phyloP scores from a whole-genome alignment of 2,329 filamentous ascomycete genomes.

The Neodidymelliopsis sp. region DNA sequence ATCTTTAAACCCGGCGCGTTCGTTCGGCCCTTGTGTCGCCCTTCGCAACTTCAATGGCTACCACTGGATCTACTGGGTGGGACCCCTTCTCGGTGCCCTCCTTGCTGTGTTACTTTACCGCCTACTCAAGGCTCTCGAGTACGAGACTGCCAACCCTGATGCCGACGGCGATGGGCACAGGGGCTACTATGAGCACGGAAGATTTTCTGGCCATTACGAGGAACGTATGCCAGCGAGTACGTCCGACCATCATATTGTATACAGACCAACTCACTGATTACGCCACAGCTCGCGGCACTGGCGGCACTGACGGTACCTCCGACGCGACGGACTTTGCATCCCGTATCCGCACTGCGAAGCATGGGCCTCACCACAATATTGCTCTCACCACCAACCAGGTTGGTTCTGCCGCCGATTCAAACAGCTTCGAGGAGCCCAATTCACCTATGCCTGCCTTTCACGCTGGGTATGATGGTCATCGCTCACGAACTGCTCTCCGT shows the following conservation, averaged over 20 bases:
- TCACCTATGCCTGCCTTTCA: constrained; percentile 29
- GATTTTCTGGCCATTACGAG: constrained; percentile 3
- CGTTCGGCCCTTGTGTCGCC: constrained; percentile 58
- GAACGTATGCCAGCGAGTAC: constrained; percentile 18
- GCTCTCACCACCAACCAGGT: constrained; percentile 4
- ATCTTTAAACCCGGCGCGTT: constrained; percentile 58
- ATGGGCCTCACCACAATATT: constrained; percentile 6
- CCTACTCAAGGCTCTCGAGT: constrained; percentile 58
- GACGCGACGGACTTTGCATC: constrained; percentile 26
- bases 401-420: background rate
- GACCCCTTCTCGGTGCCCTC: constrained; percentile 55
- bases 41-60: constrained; percentile 52
- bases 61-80: constrained; percentile 63
- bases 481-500: constrained; percentile 17
- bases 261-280: constrained; percentile 21
- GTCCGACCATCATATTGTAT: constrained; percentile 4
- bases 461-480: constrained; percentile 40
- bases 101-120: constrained; percentile 59
- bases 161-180: constrained; percentile 57
- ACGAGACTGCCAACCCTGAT: constrained; percentile 59
- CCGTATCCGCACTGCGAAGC: constrained; percentile 15
- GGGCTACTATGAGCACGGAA: constrained; percentile 31
- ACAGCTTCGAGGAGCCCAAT: constrained; percentile 5
- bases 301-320: constrained; percentile 38
- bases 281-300: constrained; percentile 31